These are phyloP conservation scores for Homolaphlyctis polyrhiza DNA, from an alignment of 371 early-diverging fungal species.

Conservation along the genomic window DNA sequence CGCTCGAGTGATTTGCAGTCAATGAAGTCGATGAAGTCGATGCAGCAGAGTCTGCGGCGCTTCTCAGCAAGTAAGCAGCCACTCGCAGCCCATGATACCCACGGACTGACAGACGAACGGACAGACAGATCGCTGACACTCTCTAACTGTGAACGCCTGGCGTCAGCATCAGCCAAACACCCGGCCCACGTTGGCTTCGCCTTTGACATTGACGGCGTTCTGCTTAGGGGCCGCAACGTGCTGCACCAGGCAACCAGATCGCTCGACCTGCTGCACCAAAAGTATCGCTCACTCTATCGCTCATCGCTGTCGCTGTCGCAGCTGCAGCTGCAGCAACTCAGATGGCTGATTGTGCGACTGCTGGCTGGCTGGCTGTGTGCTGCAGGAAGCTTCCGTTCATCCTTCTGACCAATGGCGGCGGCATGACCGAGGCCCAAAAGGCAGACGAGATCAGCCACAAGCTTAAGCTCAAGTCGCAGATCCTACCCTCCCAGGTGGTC, in stretches of 20 bases:
- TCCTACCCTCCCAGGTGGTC: constrained; percentile 51
- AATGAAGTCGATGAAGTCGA: too few relatives aligned
- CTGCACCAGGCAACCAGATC: constrained; percentile 19
- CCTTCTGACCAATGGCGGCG: constrained; percentile 79
- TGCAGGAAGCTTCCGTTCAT: constrained; percentile 24
- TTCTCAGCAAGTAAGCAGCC: too few relatives aligned
- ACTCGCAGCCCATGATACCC: too few relatives aligned
- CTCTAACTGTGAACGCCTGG: too few relatives aligned
- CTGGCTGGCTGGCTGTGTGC: background rate
- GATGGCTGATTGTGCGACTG: background rate
- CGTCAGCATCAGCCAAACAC: background rate
- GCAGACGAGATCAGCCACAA: background rate
- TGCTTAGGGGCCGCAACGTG: constrained; percentile 23
- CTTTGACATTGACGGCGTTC: constrained; percentile 26
- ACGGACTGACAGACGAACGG: too few relatives aligned
- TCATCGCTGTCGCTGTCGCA: constrained; percentile 6
- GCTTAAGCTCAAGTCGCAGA: background rate
- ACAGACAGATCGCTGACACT: too few relatives aligned
- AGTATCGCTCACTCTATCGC: too few relatives aligned
- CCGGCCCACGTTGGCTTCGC: constrained; percentile 9
- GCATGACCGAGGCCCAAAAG: background rate
- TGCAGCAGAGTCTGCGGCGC: too few relatives aligned
- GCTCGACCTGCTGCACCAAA: constrained; percentile 14
- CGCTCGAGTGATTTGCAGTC: too few relatives aligned
- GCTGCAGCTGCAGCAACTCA: constrained; percentile 1